Base-by-base conservation (phyloP, 345 rosid genomes). In the Reutealis trisperma region DNA sequence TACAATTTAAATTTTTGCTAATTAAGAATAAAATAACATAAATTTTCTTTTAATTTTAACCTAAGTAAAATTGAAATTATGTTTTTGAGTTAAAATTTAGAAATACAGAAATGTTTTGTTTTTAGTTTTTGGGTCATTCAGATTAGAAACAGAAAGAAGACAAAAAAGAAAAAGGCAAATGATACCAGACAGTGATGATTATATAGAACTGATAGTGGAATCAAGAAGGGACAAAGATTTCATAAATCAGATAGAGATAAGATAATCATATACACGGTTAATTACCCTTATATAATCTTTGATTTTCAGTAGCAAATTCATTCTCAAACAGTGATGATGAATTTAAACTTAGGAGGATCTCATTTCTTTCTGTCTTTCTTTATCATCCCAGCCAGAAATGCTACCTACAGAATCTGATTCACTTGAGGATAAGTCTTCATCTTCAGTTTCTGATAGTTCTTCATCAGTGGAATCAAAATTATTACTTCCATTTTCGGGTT, bases 391-490 rank as follows among this genome's bases (percentile, higher is more conserved):
- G 61, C 34, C 61, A 51, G 27, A 61, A 34, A 37, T 32, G 24
- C 18, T 49, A 49, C 70, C 75, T 21, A 22, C 41, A 62, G 74
- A 61, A 70, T 77, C 75, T 61, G 75, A 70, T 77, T 70, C 80
- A 61, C 16, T 70, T 70, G 22, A 8, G 18, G 71, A 74, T 37
- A 45, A 6, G 68, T 59, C 49, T 27, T 77, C 71, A 24, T 67
- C 76, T 80, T 75, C 67, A 51, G 55, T 71, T 15, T 79, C 88
- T 1, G 82, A 75, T 76, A 67, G 55, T 76, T 68, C 71, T 34
- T 75, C 49, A 83, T 80, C 51, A 32, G 75, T 69, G 34, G 6
- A 63, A n/a, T 72, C 25, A 37, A 5, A 37, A 34, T 75, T 75
- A 19, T 54, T 45, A 67, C 52, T 80, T 65, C 74, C 73, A 54